Conservation (phyloP, 1,139 yeast species). For the Blastobotrys niveus region DNA sequence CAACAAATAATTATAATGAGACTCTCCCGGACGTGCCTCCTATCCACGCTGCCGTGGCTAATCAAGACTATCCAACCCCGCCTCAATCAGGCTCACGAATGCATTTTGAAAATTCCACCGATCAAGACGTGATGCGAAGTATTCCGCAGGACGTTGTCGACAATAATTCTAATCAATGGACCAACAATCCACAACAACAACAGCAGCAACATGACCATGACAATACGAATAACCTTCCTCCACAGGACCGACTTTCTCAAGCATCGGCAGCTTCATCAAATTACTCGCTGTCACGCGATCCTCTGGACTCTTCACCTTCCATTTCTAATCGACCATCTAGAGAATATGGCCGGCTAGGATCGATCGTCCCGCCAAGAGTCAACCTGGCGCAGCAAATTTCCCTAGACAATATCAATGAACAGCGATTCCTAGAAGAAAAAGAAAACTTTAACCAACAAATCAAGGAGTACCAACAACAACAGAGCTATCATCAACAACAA, state of each 20-base stretch:
- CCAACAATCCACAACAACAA: neutral
- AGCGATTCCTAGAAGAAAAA: conserved; percentile 1
- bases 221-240: no score
- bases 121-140: no score
- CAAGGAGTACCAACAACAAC: conserved; percentile 1
- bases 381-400: conserved; percentile 5
- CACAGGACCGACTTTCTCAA: neutral
- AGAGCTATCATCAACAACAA: neutral
- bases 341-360: conserved; percentile 2
- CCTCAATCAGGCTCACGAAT: conserved; percentile 3
- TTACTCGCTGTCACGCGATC: conserved; percentile 20
- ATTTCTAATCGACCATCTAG: conserved; percentile 8
- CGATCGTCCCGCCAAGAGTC: conserved; percentile 4
- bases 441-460: neutral
- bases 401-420: neutral
- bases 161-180: neutral
- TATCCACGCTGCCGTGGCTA: neutral
- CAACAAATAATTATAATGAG: no score
- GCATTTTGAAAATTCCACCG: no score
- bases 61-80: conserved; percentile 1
- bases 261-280: conserved; percentile 21
- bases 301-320: conserved; percentile 17
- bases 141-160: no score
- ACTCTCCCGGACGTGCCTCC: conserved; percentile 1
- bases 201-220: no score